Conservation (phyloP, 768 basidiomycete genomes). For the Myochromella boudieri region DNA sequence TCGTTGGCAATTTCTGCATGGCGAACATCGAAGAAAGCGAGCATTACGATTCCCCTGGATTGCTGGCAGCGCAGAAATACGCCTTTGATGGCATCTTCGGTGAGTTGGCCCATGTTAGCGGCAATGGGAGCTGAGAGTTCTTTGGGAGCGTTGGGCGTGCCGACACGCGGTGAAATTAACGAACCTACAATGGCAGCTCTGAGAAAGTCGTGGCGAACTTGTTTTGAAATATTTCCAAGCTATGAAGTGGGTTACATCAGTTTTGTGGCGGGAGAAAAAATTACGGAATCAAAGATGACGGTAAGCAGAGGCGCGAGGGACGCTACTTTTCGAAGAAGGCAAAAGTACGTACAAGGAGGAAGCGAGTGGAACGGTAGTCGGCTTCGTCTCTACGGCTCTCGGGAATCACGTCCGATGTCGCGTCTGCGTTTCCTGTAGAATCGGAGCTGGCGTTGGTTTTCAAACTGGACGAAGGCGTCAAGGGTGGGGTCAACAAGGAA, state of each 20-base stretch:
- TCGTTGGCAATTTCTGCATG: conserved; percentile 48
- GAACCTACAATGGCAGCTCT: conserved; percentile 26
- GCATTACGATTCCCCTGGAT: conserved; percentile 51
- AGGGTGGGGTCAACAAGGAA: conserved; percentile 61
- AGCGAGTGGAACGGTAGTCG: conserved; percentile 32
- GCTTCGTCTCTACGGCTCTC: conserved; percentile 26
- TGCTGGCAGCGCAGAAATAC: conserved; percentile 53
- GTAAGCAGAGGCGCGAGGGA: neutral
- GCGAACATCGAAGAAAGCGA: conserved; percentile 63
- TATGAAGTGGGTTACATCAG: conserved; percentile 11
- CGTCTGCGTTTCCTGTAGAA: conserved; percentile 19
- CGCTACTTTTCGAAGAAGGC: neutral
- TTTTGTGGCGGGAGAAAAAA: neutral
- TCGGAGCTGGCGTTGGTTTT: conserved; percentile 36
- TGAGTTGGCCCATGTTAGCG: conserved; percentile 1
- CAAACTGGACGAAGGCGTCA: conserved; percentile 65
- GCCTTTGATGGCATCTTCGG: conserved; percentile 46
- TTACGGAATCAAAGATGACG: neutral
- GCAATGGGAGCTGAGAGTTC: conserved; percentile 4
- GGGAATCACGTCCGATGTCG: conserved; percentile 18
- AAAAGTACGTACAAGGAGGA: conserved; percentile 30
- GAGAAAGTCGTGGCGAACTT: conserved; percentile 24
- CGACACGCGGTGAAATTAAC: conserved; percentile 14
- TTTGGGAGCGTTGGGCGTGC: neutral
- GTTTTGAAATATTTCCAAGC: conserved; percentile 37